Evolutionary conservation across 164 flowering plant species (phyloP), one percentile per base, ranked within the genome.

Genomic region (Kingdonia uniflora): DNA sequence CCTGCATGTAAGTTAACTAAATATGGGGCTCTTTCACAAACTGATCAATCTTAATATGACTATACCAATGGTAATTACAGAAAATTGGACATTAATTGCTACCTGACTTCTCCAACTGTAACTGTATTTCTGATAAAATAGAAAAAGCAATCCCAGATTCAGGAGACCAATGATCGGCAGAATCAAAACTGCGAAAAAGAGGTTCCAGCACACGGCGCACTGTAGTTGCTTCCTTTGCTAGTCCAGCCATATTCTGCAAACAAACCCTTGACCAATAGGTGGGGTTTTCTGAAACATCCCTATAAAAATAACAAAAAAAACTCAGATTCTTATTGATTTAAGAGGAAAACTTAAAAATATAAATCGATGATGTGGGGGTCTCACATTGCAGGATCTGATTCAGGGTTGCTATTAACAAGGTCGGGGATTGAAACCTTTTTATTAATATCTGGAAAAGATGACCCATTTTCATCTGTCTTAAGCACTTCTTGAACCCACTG

Each of bases 191-290:
- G 40, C 76, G 79, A 53, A 84, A 81, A 55, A 86, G 72, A 14
- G 97, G 94, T 53, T 86, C 97, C 55, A 90, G 75, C 41, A 90
- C 79, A 44, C 94, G 95, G 3, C 97, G 77, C 39, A 84, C 70
- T 14, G 90, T 82, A 38, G 94, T 77, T 57, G 81, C 85, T 69
- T 82, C 95, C 64, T 78, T 84, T 1, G 94, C 80, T 57, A 86
- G 60, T 55, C 61, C 63, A 49, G 84, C 84, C 72, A 84, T 82
- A 67, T 86, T 86, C 43, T 63, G 67, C 73, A 90, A 68, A 71
- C 94, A 86, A 73, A 81, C 76, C 63, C 74, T 75, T 11, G 97
- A 79, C 97, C 97, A 90, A 68, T 80, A 82, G 42, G 68, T 63
- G 14, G 97, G 94, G 63, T 65, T 71, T 61, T 73, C 78, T 19